Evolutionary conservation across 2,329 filamentous ascomycete genomes (phyloP).

Genomic region (Nigrograna mackinnonii): DNA sequence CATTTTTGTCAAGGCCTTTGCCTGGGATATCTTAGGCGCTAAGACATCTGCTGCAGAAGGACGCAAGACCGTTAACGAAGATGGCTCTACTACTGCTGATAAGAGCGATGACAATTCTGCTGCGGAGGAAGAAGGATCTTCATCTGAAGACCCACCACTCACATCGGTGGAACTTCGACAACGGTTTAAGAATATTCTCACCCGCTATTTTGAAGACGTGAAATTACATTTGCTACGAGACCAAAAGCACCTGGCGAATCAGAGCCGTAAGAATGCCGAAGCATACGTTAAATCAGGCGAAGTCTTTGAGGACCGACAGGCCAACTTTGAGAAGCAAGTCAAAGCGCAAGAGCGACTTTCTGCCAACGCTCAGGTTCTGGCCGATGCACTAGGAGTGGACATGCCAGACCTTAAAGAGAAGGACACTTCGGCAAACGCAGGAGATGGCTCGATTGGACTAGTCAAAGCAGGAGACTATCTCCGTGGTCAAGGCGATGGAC

Average conservation of each 20-base stretch:
- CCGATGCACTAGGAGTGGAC: constrained; percentile 83
- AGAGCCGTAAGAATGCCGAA: constrained; percentile 93
- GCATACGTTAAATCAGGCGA: constrained; percentile 98
- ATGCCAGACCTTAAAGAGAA: constrained; percentile 93
- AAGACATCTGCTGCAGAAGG: constrained; percentile 72
- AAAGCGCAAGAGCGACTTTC: constrained; percentile 91
- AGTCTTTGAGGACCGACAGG: constrained; percentile 95
- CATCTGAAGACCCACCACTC: constrained; percentile 71
- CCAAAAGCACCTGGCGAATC: constrained; percentile 83
- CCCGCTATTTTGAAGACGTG: constrained; percentile 89
- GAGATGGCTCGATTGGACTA: constrained; percentile 82
- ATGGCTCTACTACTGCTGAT: constrained; percentile 67
- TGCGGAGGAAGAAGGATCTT: constrained; percentile 55
- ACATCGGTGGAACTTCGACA: constrained; percentile 77
- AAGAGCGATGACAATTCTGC: constrained; percentile 56
- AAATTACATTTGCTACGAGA: constrained; percentile 87
- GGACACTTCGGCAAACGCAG: constrained; percentile 67
- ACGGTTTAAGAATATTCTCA: constrained; percentile 83
- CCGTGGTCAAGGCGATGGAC: constrained; percentile 83
- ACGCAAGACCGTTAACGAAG: constrained; percentile 82
- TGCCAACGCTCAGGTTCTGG: constrained; percentile 86
- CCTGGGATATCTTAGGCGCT: constrained; percentile 91
- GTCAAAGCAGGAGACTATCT: constrained; percentile 94
- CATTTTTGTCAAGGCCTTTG: constrained; percentile 93
- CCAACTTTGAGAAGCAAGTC: constrained; percentile 91